A percentile compares a stretch with the other conserved stretches of the same genome.
These are phyloP conservation scores for Trichoderma sp. DNA, from an alignment of 2,329 filamentous ascomycete genomes.

Conservation along the genomic window DNA sequence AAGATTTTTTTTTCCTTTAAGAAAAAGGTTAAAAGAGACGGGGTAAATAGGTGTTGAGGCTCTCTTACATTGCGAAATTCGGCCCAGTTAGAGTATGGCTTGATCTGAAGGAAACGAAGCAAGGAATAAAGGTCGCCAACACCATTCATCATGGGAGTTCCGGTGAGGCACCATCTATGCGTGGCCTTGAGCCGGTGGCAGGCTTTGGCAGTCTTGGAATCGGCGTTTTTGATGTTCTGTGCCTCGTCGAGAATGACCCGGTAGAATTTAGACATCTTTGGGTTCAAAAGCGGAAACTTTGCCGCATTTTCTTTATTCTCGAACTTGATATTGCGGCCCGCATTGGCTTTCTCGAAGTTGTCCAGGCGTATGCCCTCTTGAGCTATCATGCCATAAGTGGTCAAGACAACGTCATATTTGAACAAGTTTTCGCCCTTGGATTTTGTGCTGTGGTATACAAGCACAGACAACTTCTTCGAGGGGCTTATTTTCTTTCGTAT, in stretches of 20 bases:
- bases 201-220: constrained; percentile 68
- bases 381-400: constrained; percentile 76
- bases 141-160: constrained; percentile 86
- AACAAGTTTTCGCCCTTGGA: constrained; percentile 58
- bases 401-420: constrained; percentile 74
- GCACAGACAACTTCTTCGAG: constrained; percentile 58
- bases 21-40: neutral
- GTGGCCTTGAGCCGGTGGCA: constrained; percentile 63
- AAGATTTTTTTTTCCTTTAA: too few relatives aligned
- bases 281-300: constrained; percentile 58
- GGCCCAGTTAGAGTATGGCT: constrained; percentile 65
- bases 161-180: constrained; percentile 76
- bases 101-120: constrained; percentile 72
- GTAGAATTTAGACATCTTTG: constrained; percentile 61
- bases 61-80: constrained; percentile 54
- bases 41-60: constrained; percentile 25
- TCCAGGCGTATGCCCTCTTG: constrained; percentile 60
- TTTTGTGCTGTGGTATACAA: constrained; percentile 68
- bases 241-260: constrained; percentile 84
- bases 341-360: constrained; percentile 48
- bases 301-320: constrained; percentile 36
- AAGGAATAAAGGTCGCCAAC: constrained; percentile 75
- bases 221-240: constrained; percentile 76
- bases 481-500: constrained; percentile 66
- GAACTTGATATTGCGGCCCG: constrained; percentile 37